Base-by-base conservation (phyloP, 441 rosid species). In the Brassica balearica region DNA sequence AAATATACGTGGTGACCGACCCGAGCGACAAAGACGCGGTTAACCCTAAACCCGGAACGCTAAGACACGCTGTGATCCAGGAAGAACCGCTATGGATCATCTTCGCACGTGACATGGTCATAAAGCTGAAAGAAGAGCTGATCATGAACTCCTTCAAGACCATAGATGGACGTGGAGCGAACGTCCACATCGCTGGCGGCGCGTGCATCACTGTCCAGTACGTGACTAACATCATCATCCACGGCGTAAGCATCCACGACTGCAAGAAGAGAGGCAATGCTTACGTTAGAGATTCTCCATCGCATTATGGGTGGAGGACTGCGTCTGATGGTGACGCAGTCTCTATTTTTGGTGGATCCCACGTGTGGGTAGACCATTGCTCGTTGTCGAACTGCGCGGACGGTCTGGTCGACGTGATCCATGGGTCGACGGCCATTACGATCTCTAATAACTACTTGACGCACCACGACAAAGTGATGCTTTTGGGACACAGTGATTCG, bases 71-170 rank as follows among this genome's bases (percentile, higher is more conserved):
- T 0, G 92, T 90, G 64, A 87, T 88, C 79, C 94, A 88, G 14
- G 87, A 88, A 61, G 80, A 72, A 62, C 94, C 94, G 5, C 77
- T 90, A 0, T 90, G 94, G 94, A 90, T 90, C 66, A 85, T 90
- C 63, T 90, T 90, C 81, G 84, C 86, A 22, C 81, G 88, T 23
- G 92, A 88, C 86, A 90, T 90, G 94, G 90, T 85, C 68, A 88
- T 90, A 17, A 86, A 71, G 0, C 75, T 88, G 22, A 88, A 88
- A 84, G 85, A 90, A 73, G 94, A 90, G 83, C 86, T 90, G 3
- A 77, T 90, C 17, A 87, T 90, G 91, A 90, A 90, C 82, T 88
- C 91, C 56, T 90, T 90, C 72, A 90, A 90, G 82, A 90, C 94
- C n/a, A 86, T 90, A 0, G 94, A 90, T 6, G 94, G 84, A 1